phyloP scores from a whole-genome alignment of 169 alveolate genomes.

The Cystoisospora suis region DNA sequence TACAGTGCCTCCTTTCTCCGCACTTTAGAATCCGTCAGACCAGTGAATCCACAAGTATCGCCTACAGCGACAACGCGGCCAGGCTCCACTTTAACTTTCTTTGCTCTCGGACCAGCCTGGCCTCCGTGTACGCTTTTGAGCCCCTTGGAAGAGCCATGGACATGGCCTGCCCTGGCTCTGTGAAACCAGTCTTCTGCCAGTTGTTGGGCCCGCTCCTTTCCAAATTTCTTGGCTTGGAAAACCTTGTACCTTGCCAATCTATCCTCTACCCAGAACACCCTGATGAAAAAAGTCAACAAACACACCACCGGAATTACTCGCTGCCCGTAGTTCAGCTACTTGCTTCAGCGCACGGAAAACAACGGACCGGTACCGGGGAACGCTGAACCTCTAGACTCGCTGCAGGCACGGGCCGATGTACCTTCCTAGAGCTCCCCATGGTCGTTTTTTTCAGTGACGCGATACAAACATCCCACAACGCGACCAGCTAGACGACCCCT shows the following conservation, averaged over 20 bases:
- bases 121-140: slow-evolving; percentile 31
- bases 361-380: neutral
- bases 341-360: neutral
- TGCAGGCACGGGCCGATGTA: no score
- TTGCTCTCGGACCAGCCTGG: neutral
- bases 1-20: no score
- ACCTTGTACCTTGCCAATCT: slow-evolving; percentile 61
- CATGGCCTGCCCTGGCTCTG: slow-evolving; percentile 62
- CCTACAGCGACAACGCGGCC: no score
- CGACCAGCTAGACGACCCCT: no score
- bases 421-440: no score
- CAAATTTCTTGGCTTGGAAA: slow-evolving; percentile 64
- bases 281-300: neutral
- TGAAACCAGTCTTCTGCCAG: slow-evolving; percentile 66
- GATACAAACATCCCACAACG: no score
- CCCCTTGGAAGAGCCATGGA: slow-evolving; percentile 50
- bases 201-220: slow-evolving; percentile 66
- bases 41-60: no score
- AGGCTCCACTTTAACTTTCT: neutral
- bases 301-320: no score
- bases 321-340: neutral
- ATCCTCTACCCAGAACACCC: slow-evolving; percentile 66
- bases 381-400: no score
- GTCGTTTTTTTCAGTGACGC: no score
- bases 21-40: no score